Percentiles rank a stretch among this genome's conserved stretches.
These are phyloP conservation scores for Parachaetomium inaequale DNA, from an alignment of 495 filamentous ascomycete genomes.

Conservation along the genomic window DNA sequence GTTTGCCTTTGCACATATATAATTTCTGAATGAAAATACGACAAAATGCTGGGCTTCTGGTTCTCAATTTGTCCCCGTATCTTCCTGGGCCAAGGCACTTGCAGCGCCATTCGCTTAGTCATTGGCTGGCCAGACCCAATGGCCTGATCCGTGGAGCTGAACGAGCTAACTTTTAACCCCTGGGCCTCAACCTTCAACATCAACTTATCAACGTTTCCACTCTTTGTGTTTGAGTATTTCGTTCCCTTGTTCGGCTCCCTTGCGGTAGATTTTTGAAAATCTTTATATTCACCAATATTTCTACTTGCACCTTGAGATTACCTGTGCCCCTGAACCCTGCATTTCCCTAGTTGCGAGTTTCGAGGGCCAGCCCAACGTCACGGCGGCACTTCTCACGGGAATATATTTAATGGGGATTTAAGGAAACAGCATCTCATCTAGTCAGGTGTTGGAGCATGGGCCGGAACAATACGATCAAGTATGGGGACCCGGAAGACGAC, in stretches of 20 bases:
- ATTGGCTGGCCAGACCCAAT: slow-evolving; percentile 16
- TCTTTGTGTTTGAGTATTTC: too few relatives aligned
- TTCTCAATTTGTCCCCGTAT: background rate
- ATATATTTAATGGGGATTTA: background rate
- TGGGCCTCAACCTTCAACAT: too few relatives aligned
- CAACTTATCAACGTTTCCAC: too few relatives aligned
- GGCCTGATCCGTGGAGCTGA: slow-evolving; percentile 14
- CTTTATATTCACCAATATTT: background rate
- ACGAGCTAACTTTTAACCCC: too few relatives aligned
- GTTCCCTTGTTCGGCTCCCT: background rate
- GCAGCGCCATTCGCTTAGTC: slow-evolving; percentile 8
- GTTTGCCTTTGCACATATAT: background rate
- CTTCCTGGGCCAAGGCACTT: background rate
- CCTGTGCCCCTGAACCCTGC: background rate
- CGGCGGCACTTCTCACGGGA: background rate
- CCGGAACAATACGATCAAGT: background rate
- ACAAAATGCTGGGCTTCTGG: background rate
- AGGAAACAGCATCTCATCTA: background rate
- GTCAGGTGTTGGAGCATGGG: background rate
- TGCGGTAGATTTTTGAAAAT: background rate
- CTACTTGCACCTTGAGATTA: background rate
- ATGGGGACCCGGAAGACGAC: background rate
- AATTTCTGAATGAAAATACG: background rate
- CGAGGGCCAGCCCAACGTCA: background rate
- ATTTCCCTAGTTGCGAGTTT: background rate